Conservation (phyloP, 176 grass and related monocot genomes). For the Melocanna baccifera region DNA sequence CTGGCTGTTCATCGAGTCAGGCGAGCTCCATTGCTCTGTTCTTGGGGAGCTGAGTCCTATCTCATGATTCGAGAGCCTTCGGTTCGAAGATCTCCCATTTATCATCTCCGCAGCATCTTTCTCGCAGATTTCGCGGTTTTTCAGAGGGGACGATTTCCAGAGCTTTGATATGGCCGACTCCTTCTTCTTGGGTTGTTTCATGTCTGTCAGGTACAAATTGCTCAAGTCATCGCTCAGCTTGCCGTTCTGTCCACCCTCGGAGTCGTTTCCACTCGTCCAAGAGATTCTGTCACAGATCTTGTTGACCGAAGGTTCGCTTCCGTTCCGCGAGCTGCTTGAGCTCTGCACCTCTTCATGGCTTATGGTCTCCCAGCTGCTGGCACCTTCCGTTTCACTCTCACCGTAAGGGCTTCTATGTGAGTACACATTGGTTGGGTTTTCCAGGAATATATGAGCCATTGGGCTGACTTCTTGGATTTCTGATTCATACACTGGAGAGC, state of each 20-base stretch:
- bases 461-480: conserved; percentile 48
- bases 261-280: conserved; percentile 39
- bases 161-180: conserved; percentile 66
- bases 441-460: conserved; percentile 50
- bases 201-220: conserved; percentile 31
- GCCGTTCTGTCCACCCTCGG: conserved; percentile 6
- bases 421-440: conserved; percentile 48
- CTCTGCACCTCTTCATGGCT: conserved; percentile 62
- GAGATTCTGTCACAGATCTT: conserved; percentile 47
- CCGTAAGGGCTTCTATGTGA: conserved; percentile 39
- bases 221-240: conserved; percentile 23
- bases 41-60: conserved; percentile 45
- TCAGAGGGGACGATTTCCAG: conserved; percentile 62
- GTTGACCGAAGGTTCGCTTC: conserved; percentile 66
- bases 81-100: conserved; percentile 22
- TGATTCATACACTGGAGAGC: conserved; percentile 25
- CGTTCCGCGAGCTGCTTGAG: conserved; percentile 58
- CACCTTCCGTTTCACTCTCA: conserved; percentile 54
- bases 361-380: conserved; percentile 83
- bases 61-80: conserved; percentile 36
- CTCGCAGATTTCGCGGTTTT: conserved; percentile 39
- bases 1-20: conserved; percentile 59
- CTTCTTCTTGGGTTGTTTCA: conserved; percentile 64
- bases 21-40: conserved; percentile 68
- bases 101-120: conserved; percentile 13